phyloP scores from a whole-genome alignment of 345 rosid genomes.

The Moricandia arvensis region DNA sequence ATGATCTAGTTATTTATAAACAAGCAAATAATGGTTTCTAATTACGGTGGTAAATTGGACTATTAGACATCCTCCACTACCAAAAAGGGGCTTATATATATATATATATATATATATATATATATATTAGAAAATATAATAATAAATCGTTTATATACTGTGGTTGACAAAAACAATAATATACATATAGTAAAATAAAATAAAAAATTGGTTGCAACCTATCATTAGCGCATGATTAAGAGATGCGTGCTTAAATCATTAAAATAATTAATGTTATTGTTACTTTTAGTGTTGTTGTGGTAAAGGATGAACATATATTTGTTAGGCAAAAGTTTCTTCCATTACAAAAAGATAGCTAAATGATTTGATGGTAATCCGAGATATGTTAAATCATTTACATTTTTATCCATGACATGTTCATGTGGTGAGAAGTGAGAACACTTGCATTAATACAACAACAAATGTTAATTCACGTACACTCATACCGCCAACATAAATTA shows the following conservation, averaged over 20 bases:
- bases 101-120: too few species aligned
- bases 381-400: background rate
- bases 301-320: background rate
- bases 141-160: too few species aligned
- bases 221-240: background rate
- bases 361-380: background rate
- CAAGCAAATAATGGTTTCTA: background rate
- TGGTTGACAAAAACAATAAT: too few species aligned
- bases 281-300: background rate
- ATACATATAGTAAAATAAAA: too few species aligned
- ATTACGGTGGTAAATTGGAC: background rate
- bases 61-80: too few species aligned
- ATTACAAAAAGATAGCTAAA: background rate
- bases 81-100: too few species aligned
- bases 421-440: background rate
- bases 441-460: background rate
- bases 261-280: background rate
- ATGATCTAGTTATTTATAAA: background rate
- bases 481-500: background rate
- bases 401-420: background rate
- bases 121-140: too few species aligned
- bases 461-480: background rate
- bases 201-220: too few species aligned
- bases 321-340: background rate
- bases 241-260: background rate